Evolutionary conservation across 2,329 filamentous ascomycete species (phyloP).

Genomic region (Fusarium luffae): DNA sequence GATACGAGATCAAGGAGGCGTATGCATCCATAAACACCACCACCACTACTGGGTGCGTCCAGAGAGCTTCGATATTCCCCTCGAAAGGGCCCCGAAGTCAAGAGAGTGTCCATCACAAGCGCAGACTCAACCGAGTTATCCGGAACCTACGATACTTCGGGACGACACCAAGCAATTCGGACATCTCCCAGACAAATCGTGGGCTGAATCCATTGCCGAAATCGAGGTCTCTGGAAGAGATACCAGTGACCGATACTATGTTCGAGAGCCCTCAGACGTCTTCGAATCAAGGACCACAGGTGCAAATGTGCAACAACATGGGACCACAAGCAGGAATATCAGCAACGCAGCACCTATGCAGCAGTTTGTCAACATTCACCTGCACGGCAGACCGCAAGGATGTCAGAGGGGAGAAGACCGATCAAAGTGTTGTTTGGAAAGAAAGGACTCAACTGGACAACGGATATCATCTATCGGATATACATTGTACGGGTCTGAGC

Average conservation of each 20-base stretch:
- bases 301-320: slow-evolving; percentile 10
- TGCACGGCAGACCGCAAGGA: slow-evolving; percentile 24
- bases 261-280: slow-evolving; percentile 33
- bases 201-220: slow-evolving; percentile 46
- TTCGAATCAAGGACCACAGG: slow-evolving; percentile 27
- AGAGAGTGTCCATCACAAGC: slow-evolving; percentile 11
- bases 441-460: background rate
- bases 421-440: background rate
- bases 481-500: background rate
- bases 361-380: slow-evolving; percentile 46
- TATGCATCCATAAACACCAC: slow-evolving; percentile 69
- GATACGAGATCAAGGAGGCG: slow-evolving; percentile 37
- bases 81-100: background rate
- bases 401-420: background rate
- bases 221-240: slow-evolving; percentile 15
- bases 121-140: slow-evolving; percentile 28
- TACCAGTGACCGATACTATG: slow-evolving; percentile 48
- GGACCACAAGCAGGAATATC: background rate
- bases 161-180: slow-evolving; percentile 30
- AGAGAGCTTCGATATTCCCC: slow-evolving; percentile 35
- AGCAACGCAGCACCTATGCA: slow-evolving; percentile 22
- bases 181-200: slow-evolving; percentile 32
- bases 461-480: background rate
- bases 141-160: slow-evolving; percentile 40
- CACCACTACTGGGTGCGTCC: slow-evolving; percentile 69